Percentiles rank a stretch among this genome's conserved stretches.
phyloP scores from a whole-genome alignment of 306 rosid species.

The Acacia melanoxylon region DNA sequence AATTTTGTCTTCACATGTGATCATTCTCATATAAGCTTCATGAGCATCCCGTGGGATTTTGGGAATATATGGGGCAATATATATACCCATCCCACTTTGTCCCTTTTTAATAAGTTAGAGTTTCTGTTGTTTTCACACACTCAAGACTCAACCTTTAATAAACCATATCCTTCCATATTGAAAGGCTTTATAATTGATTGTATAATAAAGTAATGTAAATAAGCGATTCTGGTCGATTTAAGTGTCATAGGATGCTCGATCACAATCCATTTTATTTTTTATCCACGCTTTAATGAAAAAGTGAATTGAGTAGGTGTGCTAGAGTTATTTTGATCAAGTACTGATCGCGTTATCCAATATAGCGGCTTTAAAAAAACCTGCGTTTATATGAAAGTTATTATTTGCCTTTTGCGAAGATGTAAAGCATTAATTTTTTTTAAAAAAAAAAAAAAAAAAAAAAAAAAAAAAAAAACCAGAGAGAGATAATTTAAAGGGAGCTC shows the following conservation, averaged over 20 bases:
- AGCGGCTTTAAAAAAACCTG: neutral
- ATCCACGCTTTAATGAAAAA: neutral
- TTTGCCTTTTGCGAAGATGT: neutral
- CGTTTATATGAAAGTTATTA: neutral
- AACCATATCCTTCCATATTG: neutral
- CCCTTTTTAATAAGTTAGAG: neutral
- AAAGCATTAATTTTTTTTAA: neutral
- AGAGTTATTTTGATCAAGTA: no score
- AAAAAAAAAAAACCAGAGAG: no score
- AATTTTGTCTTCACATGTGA: conserved; percentile 1
- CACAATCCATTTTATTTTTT: neutral
- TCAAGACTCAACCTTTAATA: neutral
- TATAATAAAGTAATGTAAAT: neutral
- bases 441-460: no score
- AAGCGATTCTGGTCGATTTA: neutral
- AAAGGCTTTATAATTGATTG: neutral
- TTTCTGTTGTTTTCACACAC: conserved; percentile 20
- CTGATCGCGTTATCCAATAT: neutral
- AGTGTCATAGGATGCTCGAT: neutral
- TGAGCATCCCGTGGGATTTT: conserved; percentile 33
- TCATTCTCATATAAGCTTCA: conserved; percentile 15
- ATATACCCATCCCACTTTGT: neutral
- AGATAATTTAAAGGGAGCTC: neutral
- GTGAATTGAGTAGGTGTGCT: no score
- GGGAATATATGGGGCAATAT: neutral